Evolutionary conservation across 345 rosid species (phyloP).

Genomic region (Heritiera fomes): DNA sequence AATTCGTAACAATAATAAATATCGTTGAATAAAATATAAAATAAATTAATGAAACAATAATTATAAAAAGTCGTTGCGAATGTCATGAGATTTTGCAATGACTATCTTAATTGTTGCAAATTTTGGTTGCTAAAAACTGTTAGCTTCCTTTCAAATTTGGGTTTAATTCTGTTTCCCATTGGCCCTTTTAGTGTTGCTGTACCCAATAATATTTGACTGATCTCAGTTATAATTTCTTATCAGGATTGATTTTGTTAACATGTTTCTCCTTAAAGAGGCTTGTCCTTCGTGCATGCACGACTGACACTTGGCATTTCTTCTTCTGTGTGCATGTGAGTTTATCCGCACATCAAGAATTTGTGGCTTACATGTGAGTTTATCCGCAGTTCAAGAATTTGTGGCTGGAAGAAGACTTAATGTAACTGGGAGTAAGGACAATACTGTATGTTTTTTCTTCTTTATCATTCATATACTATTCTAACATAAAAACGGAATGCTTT

Average conservation of each 20-base stretch:
- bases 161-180: not conserved
- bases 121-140: not conserved
- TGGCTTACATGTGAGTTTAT: constrained; percentile 17
- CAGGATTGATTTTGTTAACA: not conserved
- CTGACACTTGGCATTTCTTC: not conserved
- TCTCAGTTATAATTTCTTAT: not conserved
- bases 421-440: constrained; percentile 90
- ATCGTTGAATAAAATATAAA: no score
- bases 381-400: constrained; percentile 48
- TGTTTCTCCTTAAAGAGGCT: not conserved
- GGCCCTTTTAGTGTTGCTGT: not conserved
- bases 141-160: not conserved
- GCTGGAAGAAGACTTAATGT: constrained; percentile 53
- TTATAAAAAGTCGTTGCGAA: no score
- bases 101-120: no score
- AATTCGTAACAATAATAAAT: no score
- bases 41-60: no score
- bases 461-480: not conserved
- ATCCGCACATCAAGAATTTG: not conserved
- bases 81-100: no score
- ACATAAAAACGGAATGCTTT: no score
- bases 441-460: constrained; percentile 51
- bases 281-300: constrained; percentile 12
- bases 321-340: not conserved
- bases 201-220: not conserved